Conservation (phyloP, 2,329 filamentous ascomycete genomes). For the Fusarium irregulare region DNA sequence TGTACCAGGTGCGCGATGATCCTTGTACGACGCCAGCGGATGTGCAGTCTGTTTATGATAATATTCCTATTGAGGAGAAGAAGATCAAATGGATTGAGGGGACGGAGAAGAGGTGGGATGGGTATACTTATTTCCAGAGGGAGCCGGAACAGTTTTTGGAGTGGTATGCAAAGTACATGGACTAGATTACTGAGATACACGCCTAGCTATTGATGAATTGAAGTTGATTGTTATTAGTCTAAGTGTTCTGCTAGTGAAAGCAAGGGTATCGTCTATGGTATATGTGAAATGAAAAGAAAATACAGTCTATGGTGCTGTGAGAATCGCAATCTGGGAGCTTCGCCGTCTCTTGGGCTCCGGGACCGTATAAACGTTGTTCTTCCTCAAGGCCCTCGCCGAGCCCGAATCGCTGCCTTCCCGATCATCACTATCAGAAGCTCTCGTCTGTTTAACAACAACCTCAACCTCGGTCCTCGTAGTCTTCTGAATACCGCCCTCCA, state of each 20-base stretch:
- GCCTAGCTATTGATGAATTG: rapidly evolving
- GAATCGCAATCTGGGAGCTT: background rate
- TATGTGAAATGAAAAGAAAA: background rate
- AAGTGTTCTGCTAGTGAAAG: background rate
- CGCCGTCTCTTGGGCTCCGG: background rate
- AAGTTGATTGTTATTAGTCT: background rate
- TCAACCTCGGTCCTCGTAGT: conserved; percentile 44
- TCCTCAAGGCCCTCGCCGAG: conserved; percentile 38
- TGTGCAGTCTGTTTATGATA: conserved; percentile 32
- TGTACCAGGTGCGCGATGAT: conserved; percentile 30
- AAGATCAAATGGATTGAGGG: conserved; percentile 30
- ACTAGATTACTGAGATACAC: background rate
- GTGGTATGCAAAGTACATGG: conserved; percentile 27
- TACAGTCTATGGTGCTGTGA: background rate
- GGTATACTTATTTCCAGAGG: conserved; percentile 30
- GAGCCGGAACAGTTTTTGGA: conserved; percentile 33
- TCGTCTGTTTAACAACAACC: conserved; percentile 35
- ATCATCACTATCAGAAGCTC: conserved; percentile 37
- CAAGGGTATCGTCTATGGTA: conserved; percentile 22
- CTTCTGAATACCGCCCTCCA: conserved; percentile 41
- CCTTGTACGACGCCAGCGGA: conserved; percentile 18
- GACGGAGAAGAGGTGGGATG: conserved; percentile 22
- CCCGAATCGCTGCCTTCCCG: conserved; percentile 39
- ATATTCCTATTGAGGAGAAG: conserved; percentile 21
- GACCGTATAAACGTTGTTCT: conserved; percentile 30